These are phyloP conservation scores for Aspergillus luchuensis DNA, from an alignment of 2,329 filamentous ascomycete genomes.

Conservation along the genomic window DNA sequence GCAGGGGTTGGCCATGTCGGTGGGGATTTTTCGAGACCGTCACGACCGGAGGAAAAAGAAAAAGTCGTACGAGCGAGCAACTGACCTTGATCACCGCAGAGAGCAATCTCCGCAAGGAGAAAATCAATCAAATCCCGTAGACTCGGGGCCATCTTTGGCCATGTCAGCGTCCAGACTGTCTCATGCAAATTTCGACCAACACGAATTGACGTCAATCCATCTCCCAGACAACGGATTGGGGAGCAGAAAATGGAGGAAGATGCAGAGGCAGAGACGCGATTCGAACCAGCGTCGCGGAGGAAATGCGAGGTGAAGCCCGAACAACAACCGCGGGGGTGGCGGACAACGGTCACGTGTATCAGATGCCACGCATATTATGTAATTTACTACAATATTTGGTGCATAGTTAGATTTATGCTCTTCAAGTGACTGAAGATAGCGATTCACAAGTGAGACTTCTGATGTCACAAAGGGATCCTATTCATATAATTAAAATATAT, in stretches of 20 bases:
- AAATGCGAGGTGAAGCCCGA: slow-evolving; percentile 11
- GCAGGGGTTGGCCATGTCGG: slow-evolving; percentile 7
- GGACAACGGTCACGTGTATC: neutral
- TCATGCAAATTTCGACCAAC: slow-evolving; percentile 9
- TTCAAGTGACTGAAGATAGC: too few species aligned
- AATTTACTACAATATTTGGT: too few species aligned
- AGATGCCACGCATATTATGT: too few species aligned
- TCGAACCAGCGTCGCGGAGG: slow-evolving; percentile 34
- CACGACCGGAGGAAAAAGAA: slow-evolving; percentile 4
- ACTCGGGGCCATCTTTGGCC: slow-evolving; percentile 48
- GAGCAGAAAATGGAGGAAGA: slow-evolving; percentile 1
- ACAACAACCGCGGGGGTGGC: neutral
- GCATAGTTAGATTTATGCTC: too few species aligned
- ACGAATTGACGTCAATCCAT: slow-evolving; percentile 5
- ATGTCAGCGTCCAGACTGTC: slow-evolving; percentile 14
- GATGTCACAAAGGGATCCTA: too few species aligned
- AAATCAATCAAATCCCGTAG: slow-evolving; percentile 61
- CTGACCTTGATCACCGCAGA: slow-evolving; percentile 57
- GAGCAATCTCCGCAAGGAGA: slow-evolving; percentile 60
- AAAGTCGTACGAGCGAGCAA: slow-evolving; percentile 6
- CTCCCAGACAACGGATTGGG: slow-evolving; percentile 12
- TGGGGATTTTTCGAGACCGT: slow-evolving; percentile 1
- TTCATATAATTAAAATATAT: too few species aligned
- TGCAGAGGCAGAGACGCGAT: slow-evolving; percentile 25
- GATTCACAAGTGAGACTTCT: too few species aligned